Percentiles rank a stretch among this genome's conserved stretches.
Evolutionary conservation across 2,329 filamentous ascomycete species (phyloP).

Genomic region (Fusarium begoniae): DNA sequence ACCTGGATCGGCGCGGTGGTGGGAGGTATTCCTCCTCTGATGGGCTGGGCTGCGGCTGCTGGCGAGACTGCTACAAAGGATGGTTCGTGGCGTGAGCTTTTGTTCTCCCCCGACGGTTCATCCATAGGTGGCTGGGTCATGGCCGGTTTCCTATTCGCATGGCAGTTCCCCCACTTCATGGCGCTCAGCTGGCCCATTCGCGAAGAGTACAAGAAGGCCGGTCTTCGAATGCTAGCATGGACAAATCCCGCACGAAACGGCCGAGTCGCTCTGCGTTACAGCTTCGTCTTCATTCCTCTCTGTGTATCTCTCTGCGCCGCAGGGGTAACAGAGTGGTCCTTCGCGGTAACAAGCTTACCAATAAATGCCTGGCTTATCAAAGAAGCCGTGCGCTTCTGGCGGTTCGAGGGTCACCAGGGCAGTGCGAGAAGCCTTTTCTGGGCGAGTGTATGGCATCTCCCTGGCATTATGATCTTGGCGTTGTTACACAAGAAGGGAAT

Average conservation of each 20-base stretch:
- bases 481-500: conserved; percentile 94
- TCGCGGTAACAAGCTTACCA: conserved; percentile 80
- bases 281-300: conserved; percentile 84
- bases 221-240: conserved; percentile 81
- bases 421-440: conserved; percentile 89
- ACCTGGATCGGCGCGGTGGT: conserved; percentile 96
- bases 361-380: conserved; percentile 87
- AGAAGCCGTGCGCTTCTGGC: conserved; percentile 85
- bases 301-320: conserved; percentile 81
- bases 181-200: conserved; percentile 88
- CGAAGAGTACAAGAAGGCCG: conserved; percentile 82
- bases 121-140: conserved; percentile 87
- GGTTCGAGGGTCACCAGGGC: conserved; percentile 78
- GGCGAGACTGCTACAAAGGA: conserved; percentile 83
- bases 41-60: conserved; percentile 97
- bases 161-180: conserved; percentile 99
- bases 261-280: conserved; percentile 88
- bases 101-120: conserved; percentile 71
- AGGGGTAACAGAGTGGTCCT: conserved; percentile 86
- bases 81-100: conserved; percentile 79
- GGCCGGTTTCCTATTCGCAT: conserved; percentile 85
- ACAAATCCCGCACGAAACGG: conserved; percentile 86
- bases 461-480: conserved; percentile 86
- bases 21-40: conserved; percentile 91
- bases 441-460: conserved; percentile 97